Evolutionary conservation across 2,329 filamentous ascomycete genomes (phyloP), one percentile per base, ranked within the genome.

Genomic region (Coniochaeta ligniaria): DNA sequence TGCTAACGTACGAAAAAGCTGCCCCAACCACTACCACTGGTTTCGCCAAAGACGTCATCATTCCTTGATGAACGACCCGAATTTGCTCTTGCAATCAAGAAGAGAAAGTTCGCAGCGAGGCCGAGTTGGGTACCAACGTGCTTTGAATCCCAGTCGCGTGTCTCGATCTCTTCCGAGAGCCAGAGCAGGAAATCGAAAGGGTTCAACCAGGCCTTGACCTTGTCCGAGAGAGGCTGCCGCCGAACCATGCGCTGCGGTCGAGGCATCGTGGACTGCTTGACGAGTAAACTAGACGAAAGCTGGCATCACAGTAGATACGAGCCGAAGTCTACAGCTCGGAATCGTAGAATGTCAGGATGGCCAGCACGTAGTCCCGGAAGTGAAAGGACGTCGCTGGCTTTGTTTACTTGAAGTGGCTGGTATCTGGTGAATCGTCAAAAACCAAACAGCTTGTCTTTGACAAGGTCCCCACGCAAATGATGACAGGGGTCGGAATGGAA

Each of bases 91-190:
- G 92, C 90, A 64, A 98, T 75, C 59, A 97, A 79, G 71, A 96
- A 94, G 35, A 88, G 66, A 45, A 96, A 76, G 74, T 98, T 98
- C 68, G 93, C 79, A 0, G 72, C 82, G 31, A 96, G 67, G 6
- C 92, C 94, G 20, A 96, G 78, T 58, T 91, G 87, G 6, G 86
- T 84, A 28, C 91, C 90, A 73, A 91, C 89, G 38, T 86, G 77
- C 66, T 90, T 88, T 22, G 94, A 91, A 67, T 97, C 91, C 87
- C 92, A 96, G 68, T 96, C 91, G 70, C 89, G 88, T 31, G 92
- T 92, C 72, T 97, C 93, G 62, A 99, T 83, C 75, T 96, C 91
- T 72, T 98, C 94, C 0, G 91, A 96, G 1, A 96, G 75, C 90
- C 92, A 96, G 20, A 99, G 85, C 59, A 95, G 77, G 70, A 94